Conservation (phyloP, 2,329 filamentous ascomycete genomes). For the Penicillium sp. region DNA sequence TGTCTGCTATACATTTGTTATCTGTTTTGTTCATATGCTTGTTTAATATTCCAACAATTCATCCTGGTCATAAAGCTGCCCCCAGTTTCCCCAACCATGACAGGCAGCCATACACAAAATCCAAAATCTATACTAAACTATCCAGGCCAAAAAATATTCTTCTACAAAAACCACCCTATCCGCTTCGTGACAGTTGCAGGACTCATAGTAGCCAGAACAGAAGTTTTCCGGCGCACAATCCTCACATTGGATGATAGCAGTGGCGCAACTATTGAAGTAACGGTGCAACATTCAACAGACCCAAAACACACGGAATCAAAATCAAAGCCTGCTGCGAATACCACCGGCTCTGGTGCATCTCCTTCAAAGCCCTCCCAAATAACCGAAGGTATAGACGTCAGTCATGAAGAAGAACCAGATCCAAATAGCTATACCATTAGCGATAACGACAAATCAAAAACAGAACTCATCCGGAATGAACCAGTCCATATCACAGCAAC, state of each 20-base stretch:
- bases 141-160: constrained; percentile 58
- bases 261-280: constrained; percentile 58
- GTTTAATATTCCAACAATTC: no score
- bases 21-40: accelerated
- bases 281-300: constrained; percentile 38
- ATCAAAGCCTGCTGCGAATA: background rate
- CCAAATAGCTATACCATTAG: background rate
- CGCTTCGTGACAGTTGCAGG: constrained; percentile 73
- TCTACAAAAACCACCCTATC: constrained; percentile 72
- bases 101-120: background rate
- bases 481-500: constrained; percentile 27
- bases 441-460: background rate
- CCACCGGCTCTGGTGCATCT: background rate
- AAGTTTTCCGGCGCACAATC: constrained; percentile 53
- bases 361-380: background rate
- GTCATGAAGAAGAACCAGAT: background rate
- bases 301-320: background rate
- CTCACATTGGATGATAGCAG: constrained; percentile 63
- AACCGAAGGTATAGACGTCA: background rate
- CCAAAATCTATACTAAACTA: background rate
- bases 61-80: no score
- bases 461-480: background rate
- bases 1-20: background rate
- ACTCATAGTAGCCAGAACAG: constrained; percentile 63
- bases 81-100: background rate